Percentiles rank a stretch among this genome's conserved stretches.
phyloP scores from a whole-genome alignment of 2,329 filamentous ascomycete genomes.

The Ceratocystis smalleyi region DNA sequence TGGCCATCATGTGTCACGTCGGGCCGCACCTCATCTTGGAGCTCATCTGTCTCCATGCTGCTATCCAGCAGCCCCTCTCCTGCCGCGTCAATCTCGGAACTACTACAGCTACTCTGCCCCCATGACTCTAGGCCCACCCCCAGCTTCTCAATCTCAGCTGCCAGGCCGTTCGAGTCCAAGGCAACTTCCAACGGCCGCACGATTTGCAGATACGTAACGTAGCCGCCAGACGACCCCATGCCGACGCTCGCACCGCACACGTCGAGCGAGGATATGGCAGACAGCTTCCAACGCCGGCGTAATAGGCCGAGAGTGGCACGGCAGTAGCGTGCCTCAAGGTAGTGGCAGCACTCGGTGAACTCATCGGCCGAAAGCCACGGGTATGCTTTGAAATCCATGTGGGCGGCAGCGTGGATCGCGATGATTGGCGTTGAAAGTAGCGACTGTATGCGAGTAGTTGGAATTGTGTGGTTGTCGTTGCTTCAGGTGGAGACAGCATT shows the following conservation, averaged over 20 bases:
- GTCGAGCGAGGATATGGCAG: constrained; percentile 36
- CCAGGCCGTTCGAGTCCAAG: constrained; percentile 32
- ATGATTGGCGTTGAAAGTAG: not conserved
- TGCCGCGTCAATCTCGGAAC: constrained; percentile 15
- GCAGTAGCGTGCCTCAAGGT: constrained; percentile 43
- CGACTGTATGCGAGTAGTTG: not conserved
- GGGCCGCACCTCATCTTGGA: constrained; percentile 33
- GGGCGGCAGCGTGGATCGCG: not conserved
- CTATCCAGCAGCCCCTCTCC: constrained; percentile 24
- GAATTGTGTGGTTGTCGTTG: not conserved
- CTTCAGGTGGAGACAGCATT: not conserved
- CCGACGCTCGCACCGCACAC: constrained; percentile 28
- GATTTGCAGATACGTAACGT: constrained; percentile 41
- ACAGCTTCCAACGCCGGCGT: constrained; percentile 40
- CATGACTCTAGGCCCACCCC: constrained; percentile 24
- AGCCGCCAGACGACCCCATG: constrained; percentile 22
- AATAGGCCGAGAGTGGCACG: constrained; percentile 41
- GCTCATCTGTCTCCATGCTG: constrained; percentile 36
- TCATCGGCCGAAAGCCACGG: constrained; percentile 46
- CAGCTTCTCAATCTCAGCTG: constrained; percentile 31
- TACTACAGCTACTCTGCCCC: constrained; percentile 3
- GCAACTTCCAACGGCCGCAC: constrained; percentile 35
- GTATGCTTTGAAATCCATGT: constrained; percentile 36
- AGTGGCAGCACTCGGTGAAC: constrained; percentile 49
- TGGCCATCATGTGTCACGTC: not conserved